phyloP scores from a whole-genome alignment of 2,329 filamentous ascomycete species.

The Chaetothyriales sp. region DNA sequence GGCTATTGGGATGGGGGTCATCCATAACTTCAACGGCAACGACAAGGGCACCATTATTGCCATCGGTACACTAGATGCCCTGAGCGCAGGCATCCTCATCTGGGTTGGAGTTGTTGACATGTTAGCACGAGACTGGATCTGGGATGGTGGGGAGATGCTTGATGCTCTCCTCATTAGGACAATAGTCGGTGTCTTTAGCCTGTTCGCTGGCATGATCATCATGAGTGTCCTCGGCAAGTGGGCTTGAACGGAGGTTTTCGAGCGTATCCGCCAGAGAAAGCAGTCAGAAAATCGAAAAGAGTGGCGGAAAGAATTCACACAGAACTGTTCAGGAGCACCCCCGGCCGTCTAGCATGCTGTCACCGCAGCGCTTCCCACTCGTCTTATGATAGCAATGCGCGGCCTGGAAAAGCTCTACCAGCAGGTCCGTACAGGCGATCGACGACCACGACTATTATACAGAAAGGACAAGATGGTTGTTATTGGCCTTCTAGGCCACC shows the following conservation, averaged over 20 bases:
- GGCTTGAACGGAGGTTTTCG: conserved; percentile 36
- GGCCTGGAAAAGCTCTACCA: no score
- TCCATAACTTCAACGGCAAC: conserved; percentile 60
- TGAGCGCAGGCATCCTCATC: conserved; percentile 62
- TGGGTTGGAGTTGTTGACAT: conserved; percentile 73
- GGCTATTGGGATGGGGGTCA: conserved; percentile 63
- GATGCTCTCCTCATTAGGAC: conserved; percentile 39
- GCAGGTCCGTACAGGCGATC: no score
- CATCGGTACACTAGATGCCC: conserved; percentile 58
- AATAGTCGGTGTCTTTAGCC: conserved; percentile 36
- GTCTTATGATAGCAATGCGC: no score
- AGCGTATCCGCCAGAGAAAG: not conserved
- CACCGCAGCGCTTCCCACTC: no score
- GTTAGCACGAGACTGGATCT: conserved; percentile 63
- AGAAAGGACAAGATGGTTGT: no score
- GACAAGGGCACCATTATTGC: conserved; percentile 54
- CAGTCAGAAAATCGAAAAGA: not conserved
- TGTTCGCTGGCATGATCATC: conserved; percentile 49
- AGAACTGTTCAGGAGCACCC: not conserved
- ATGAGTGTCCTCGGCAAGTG: conserved; percentile 67
- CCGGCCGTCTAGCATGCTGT: not conserved
- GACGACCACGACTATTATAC: no score
- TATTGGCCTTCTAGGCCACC: no score
- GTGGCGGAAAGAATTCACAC: no score
- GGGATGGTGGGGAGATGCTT: conserved; percentile 43